Evolutionary conservation across 441 rosid genomes (phyloP), one percentile per base, ranked within the genome.

Genomic region (Eugenia klotzschiana): DNA sequence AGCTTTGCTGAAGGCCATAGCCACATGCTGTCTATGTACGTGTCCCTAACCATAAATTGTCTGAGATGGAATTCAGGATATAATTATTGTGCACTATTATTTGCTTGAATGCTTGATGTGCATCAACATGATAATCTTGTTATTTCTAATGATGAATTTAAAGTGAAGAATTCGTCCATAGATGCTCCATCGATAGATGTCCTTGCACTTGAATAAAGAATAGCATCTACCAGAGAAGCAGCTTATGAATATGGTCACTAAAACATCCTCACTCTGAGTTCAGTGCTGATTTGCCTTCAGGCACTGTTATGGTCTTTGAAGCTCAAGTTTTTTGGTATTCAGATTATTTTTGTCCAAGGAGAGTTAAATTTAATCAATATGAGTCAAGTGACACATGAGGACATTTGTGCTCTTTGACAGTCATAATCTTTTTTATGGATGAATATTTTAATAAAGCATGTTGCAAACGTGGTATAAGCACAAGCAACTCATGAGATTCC

Each of bases 11-110:
- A 88, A 90, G 80, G 90, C 99, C 25, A 82, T 95, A 86, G 87
- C 90, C 84, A 89, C 87, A 16, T 95, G 94, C 89, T 97, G 94
- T 89, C 87, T 95, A 27, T 81, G 98, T 97, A 91, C 84, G 98
- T 89, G 46, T 69, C 40, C 37, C 25, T 37, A 20, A 20, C 25
- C 46, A 69, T 69, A 20, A 33, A 69, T n/a, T 69, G 77, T 37
- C 77, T 69, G 23, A 69, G 25, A 69, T 33, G n/a, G 15, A 11
- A 33, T 69, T 69, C 8, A 10, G 1, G 25, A 37, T 69, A n/a
- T 46, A 69, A 69, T 37, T 25, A 20, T 37, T 41, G 33, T 54
- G 64, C 7, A 37, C n/a, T 18, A 27, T 49, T 29, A 22, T 22
- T 40, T 64, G 27, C 49, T 69, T 23, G 46, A 23, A 57, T 22